Evolutionary conservation across 192 early-diverging fungal species (phyloP), one percentile per base, ranked within the genome.

Genomic region (Linnemannia hyalina): DNA sequence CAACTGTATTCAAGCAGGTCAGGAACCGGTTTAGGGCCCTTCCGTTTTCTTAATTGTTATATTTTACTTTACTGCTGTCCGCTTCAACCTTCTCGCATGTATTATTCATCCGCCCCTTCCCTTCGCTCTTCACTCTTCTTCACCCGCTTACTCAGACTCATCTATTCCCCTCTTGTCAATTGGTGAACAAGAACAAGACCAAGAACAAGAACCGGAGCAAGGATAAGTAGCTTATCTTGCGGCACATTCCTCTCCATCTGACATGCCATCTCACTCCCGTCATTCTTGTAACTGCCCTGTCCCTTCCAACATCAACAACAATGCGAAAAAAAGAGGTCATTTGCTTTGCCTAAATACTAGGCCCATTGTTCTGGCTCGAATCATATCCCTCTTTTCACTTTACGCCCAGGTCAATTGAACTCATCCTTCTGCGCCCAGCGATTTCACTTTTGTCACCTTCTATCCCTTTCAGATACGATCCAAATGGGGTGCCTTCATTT

Each of bases 21-120:
- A 65, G 60, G 60, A 65, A 65, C 60, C 60, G 60, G 60, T 65
- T 65, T 65, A 65, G 10, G 60, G 60, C 60, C 60, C 60, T 65
- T 65, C 60, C 60, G 60, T 26, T 65, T 29, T 4, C 6, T 29
- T 65, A n/a, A 26, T 26, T 26, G 1, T 65, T 65, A 40, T 40
- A 40, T 32, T 65, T 65, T 32, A 15, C 11, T 32, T 65, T 65
- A 26, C n/a, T 23, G 1, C 38, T 22, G 4, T 20, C 49, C 3
- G 13, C 49, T 52, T 52, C 49, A 60, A 26, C 54, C 57, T 32
- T 32, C 60, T 65, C 60, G 60, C 60, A 32, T 65, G 29, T 65
- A 65, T 65, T 65, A 65, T 65, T 65, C 60, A 65, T 65, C 60
- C 60, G 60, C 26, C n/a, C 57, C 7, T n/a, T 60, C n/a, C n/a